These are phyloP conservation scores for Wickerhamomyces chambardii DNA, from an alignment of 805 yeast species.

Conservation along the genomic window DNA sequence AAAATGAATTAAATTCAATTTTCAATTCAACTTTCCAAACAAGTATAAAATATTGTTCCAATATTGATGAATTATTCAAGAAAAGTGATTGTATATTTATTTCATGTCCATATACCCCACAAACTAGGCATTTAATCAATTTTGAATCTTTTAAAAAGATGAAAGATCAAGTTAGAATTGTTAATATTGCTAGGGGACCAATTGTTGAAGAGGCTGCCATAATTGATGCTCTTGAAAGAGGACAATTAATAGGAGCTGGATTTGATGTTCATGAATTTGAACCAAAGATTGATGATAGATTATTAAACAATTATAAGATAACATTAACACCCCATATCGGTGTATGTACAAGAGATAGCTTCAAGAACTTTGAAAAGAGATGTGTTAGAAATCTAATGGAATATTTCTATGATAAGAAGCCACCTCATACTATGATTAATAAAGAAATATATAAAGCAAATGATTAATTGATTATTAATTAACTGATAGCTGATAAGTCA, in stretches of 20 bases:
- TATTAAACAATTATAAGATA: slow-evolving; percentile 24
- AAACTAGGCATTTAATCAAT: slow-evolving; percentile 28
- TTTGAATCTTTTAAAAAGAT: slow-evolving; percentile 17
- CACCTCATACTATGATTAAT: slow-evolving; percentile 22
- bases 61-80: slow-evolving; percentile 17
- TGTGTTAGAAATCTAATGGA: slow-evolving; percentile 28
- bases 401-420: slow-evolving; percentile 24
- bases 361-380: slow-evolving; percentile 25
- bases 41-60: slow-evolving; percentile 21
- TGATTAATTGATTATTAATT: not conserved
- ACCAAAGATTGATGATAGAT: slow-evolving; percentile 24
- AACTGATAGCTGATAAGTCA: no score
- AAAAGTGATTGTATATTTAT: slow-evolving; percentile 24
- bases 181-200: slow-evolving; percentile 31
- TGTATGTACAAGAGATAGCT: slow-evolving; percentile 25
- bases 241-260: slow-evolving; percentile 32
- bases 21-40: slow-evolving; percentile 3
- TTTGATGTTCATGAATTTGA: slow-evolving; percentile 35
- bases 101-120: slow-evolving; percentile 28
- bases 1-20: slow-evolving; percentile 29
- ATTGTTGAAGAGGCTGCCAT: slow-evolving; percentile 30
- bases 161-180: slow-evolving; percentile 21
- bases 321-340: slow-evolving; percentile 30
- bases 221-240: slow-evolving; percentile 28
- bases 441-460: slow-evolving; percentile 4